Evolutionary conservation across 768 basidiomycete species (phyloP).

Genomic region (Mrakia frigida): DNA sequence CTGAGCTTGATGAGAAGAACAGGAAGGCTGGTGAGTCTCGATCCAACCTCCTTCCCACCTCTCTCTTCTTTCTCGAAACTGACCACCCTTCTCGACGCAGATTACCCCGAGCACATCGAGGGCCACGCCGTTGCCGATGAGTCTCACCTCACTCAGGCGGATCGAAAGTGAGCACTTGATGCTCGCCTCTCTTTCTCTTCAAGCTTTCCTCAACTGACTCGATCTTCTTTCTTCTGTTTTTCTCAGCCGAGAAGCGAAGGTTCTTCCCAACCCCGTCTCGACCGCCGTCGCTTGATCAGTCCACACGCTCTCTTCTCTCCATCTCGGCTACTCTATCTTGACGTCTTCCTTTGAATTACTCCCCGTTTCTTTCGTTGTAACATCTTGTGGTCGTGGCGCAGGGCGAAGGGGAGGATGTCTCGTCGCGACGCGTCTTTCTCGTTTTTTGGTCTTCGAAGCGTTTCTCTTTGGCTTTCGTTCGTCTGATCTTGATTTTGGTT

Average conservation of each 20-base stretch:
- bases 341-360: too few relatives aligned
- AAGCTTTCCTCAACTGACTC: neutral
- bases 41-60: neutral
- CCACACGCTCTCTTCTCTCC: too few relatives aligned
- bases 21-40: neutral
- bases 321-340: too few relatives aligned
- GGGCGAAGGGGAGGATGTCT: too few relatives aligned
- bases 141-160: neutral
- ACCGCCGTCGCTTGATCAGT: too few relatives aligned
- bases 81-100: neutral
- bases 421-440: too few relatives aligned
- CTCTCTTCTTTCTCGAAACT: neutral
- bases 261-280: neutral
- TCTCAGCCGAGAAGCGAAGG: neutral
- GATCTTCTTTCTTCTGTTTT: too few relatives aligned
- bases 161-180: neutral
- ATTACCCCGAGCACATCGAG: slow-evolving; percentile 5
- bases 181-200: neutral
- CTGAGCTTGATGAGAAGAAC: slow-evolving; percentile 2
- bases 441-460: too few relatives aligned
- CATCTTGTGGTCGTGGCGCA: too few relatives aligned
- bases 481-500: too few relatives aligned
- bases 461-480: too few relatives aligned
- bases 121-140: neutral
- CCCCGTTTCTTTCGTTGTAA: too few relatives aligned